Evolutionary conservation across 805 yeast species (phyloP), one percentile per base, ranked within the genome.

Genomic region (Yarrowia sp.): DNA sequence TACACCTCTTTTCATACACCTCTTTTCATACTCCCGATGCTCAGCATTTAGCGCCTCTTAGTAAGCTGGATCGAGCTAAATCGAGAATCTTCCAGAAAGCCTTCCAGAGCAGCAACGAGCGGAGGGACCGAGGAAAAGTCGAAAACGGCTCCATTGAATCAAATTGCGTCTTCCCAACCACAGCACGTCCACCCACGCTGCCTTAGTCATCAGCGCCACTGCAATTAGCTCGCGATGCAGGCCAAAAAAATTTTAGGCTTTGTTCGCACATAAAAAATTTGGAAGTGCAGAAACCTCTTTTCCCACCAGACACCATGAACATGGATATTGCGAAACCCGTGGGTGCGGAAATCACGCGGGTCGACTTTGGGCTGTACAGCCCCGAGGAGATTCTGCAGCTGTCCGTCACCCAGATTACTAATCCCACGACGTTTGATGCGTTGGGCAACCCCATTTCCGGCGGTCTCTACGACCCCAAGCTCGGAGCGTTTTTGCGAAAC

Each of bases 261-360:
- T 29, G 51, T 10, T 3, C 29, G 27, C 35, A 29, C 32, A 42
- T 24, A 44, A 44, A 44, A 44, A 29, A 18, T 44, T 29, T 6
- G 49, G 16, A n/a, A 16, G 16, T 21, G 36, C 39, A 19, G 39
- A 10, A 29, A 21, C 36, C 16, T 29, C 24, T 22, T 53, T 18
- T 38, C 16, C 38, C 35, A 44, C 51, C 33, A 22, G 29, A 14
- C 49, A 38, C 61, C 47, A 38, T 38, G 35, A 38, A 25, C 44
- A 94, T 94, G 99, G 97, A 94, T 81, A 90, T 96, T 74, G 85
- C 97, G 41, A 88, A 87, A 72, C 98, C 99, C 55, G 93, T 91
- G 58, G 99, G 99, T 65, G 87, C 98, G 42, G 96, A 90, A 76
- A 90, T 94, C 74, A 79, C 84, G 42, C 86, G 96, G 68, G 97